Conservation (phyloP, 2,329 filamentous ascomycete species). For the Aspergillus bombycis region DNA sequence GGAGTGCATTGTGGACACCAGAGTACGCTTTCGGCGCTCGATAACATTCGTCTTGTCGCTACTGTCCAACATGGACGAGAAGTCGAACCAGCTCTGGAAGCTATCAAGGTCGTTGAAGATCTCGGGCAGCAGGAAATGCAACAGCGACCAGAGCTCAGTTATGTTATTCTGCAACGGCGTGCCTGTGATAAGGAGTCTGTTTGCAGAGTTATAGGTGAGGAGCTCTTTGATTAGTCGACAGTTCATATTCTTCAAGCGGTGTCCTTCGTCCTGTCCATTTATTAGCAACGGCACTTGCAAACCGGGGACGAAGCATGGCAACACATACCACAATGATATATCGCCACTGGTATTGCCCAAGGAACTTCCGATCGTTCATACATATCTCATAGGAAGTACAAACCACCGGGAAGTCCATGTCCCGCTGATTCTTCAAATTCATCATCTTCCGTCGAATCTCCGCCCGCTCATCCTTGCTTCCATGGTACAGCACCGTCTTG, state of each 20-base stretch:
- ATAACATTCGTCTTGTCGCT: slow-evolving; percentile 76
- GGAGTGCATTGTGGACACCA: slow-evolving; percentile 86
- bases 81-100: slow-evolving; percentile 97
- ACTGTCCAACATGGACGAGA: slow-evolving; percentile 86
- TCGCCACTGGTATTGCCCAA: slow-evolving; percentile 88
- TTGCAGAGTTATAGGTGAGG: slow-evolving; percentile 85
- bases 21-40: slow-evolving; percentile 74
- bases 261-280: slow-evolving; percentile 75
- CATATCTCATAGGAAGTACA: slow-evolving; percentile 97
- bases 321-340: slow-evolving; percentile 84
- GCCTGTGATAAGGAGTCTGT: slow-evolving; percentile 88
- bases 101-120: slow-evolving; percentile 93
- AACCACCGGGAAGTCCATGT: slow-evolving; percentile 80
- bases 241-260: slow-evolving; percentile 96
- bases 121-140: slow-evolving; percentile 89
- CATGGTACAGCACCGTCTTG: slow-evolving; percentile 89
- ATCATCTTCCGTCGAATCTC: slow-evolving; percentile 74
- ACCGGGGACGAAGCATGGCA: not conserved
- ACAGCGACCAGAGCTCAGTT: slow-evolving; percentile 88
- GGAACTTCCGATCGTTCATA: slow-evolving; percentile 79
- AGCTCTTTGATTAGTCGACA: slow-evolving; percentile 88
- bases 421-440: slow-evolving; percentile 66
- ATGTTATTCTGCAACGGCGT: slow-evolving; percentile 96
- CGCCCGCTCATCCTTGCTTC: slow-evolving; percentile 75
- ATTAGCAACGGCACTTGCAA: slow-evolving; percentile 16